Base-by-base conservation (phyloP, 345 rosid genomes). In the Lepidium didymum region DNA sequence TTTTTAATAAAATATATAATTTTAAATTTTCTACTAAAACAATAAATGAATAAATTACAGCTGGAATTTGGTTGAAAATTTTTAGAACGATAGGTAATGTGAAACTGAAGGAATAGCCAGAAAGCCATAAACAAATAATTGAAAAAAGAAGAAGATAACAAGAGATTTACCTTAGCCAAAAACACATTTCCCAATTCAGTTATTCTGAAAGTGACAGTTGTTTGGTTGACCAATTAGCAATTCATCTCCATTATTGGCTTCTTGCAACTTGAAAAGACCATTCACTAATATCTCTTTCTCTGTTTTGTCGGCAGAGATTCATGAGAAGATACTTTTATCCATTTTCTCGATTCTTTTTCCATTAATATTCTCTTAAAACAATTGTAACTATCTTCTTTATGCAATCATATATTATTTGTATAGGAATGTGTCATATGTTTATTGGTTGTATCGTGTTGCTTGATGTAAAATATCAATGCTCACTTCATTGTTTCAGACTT, bases 131-230 rank as follows among this genome's bases (percentile, higher is more conserved):
- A 7, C 23, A 10, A 10, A 52, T 5, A 53, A 55, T 2, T 40
- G 41, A 53, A 62, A 62, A 9, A 52, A 25, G 10, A 29, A 21
- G 51, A 54, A 13, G 33, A 29, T 29, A 18, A 4, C 10, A 27
- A 29, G 54, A 70, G 68, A 52, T 43, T 71, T 62, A 55, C 56
- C 64, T 72, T 72, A 63, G 35, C 76, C 57, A 63, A 29, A 72
- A 72, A 50, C n/a, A 33, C 64, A 8, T 25, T 37, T 44, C 70
- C 69, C 70, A 46, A 63, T 37, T 37, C 10, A 25, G 27, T 16
- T 5, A 15, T 14, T 12, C 35, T 54, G 64, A 63, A 63, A 70
- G 43, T 27, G 71, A 73, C 71, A 56, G 37, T 72, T 40, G 55
- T 45, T 62, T 45, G 53, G 36, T 63, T 64, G 71, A 73, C 76